phyloP scores from a whole-genome alignment of 1,139 yeast species.

The Geotrichum klebahnii region DNA sequence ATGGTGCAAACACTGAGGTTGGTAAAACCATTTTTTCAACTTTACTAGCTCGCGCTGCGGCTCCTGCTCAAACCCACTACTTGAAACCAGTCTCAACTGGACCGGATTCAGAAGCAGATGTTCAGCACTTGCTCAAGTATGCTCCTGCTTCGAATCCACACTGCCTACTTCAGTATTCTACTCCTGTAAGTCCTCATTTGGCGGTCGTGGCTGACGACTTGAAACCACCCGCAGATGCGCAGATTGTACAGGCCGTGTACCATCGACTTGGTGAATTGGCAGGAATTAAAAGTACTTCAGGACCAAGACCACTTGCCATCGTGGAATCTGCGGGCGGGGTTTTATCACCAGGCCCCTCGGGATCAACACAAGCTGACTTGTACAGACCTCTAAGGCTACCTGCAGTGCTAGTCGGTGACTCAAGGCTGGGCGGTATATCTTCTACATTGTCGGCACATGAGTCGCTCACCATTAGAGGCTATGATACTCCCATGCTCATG shows the following conservation, averaged over 20 bases:
- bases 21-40: slow-evolving; percentile 34
- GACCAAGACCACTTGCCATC: too few relatives aligned
- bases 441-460: slow-evolving; percentile 33
- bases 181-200: slow-evolving; percentile 33
- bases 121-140: slow-evolving; percentile 20
- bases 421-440: slow-evolving; percentile 33
- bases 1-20: slow-evolving; percentile 43
- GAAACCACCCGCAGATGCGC: slow-evolving; percentile 17
- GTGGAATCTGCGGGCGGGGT: slow-evolving; percentile 36
- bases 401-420: slow-evolving; percentile 31
- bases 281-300: slow-evolving; percentile 5
- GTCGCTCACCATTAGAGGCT: slow-evolving; percentile 30
- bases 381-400: slow-evolving; percentile 33
- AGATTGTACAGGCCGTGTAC: slow-evolving; percentile 7
- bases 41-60: slow-evolving; percentile 21
- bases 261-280: not conserved
- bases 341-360: slow-evolving; percentile 31
- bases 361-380: slow-evolving; percentile 31
- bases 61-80: slow-evolving; percentile 19
- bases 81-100: slow-evolving; percentile 35
- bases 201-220: slow-evolving; percentile 25
- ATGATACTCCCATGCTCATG: slow-evolving; percentile 28
- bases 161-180: slow-evolving; percentile 27
- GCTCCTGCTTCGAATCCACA: slow-evolving; percentile 19
- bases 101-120: slow-evolving; percentile 29